Conservation (phyloP, 495 filamentous ascomycete species). For the Tuber indicum region DNA sequence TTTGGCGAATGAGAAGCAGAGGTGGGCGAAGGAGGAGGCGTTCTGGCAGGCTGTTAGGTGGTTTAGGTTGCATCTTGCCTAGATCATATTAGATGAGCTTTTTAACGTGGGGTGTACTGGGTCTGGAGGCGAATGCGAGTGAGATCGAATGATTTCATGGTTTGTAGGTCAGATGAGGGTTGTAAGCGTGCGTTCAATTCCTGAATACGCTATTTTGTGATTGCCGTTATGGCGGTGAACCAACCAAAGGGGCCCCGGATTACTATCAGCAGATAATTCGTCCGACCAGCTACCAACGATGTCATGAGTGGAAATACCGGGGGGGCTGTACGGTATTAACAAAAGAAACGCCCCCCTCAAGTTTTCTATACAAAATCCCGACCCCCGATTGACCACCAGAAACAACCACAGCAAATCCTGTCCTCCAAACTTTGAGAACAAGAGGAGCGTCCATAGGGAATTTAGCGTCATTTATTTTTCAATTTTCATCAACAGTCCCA, state of each 20-base stretch:
- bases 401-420: no score
- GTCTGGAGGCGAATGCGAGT: not conserved
- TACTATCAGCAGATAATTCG: not conserved
- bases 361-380: no score
- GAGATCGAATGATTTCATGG: not conserved
- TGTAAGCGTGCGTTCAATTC: not conserved
- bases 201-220: not conserved
- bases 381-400: no score
- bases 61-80: conserved; percentile 48
- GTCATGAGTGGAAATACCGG: no score
- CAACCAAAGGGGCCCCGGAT: not conserved
- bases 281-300: not conserved
- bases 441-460: no score
- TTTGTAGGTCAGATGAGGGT: not conserved
- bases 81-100: not conserved
- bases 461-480: no score
- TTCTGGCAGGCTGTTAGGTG: conserved; percentile 73
- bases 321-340: no score
- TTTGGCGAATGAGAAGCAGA: conserved; percentile 53
- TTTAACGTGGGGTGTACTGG: not conserved
- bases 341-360: no score
- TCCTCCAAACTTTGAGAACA: no score
- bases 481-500: no score
- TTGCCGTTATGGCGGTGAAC: not conserved
- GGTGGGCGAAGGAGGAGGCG: conserved; percentile 79